A percentile compares a stretch with the other conserved stretches of the same genome.
phyloP scores from a whole-genome alignment of 2,329 filamentous ascomycete species.

The Ophiognomonia clavigignenti-juglandacearum region DNA sequence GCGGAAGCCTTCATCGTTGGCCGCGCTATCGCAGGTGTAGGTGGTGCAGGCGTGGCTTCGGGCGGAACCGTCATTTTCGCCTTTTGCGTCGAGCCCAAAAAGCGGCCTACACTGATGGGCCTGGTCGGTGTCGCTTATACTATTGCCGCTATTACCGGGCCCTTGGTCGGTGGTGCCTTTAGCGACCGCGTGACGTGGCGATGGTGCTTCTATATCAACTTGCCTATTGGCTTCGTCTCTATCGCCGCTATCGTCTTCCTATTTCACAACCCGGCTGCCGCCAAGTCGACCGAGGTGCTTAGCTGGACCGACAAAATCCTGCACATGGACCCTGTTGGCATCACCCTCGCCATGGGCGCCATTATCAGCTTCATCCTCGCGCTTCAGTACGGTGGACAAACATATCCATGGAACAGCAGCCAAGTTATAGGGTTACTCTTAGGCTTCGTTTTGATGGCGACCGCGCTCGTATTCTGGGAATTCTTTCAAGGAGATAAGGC shows the following conservation, averaged over 20 bases:
- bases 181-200: constrained; percentile 17
- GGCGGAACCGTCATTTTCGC: constrained; percentile 34
- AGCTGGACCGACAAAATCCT: no score
- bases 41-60: constrained; percentile 37
- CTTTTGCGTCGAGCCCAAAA: constrained; percentile 22
- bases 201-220: constrained; percentile 25
- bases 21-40: constrained; percentile 26
- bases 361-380: constrained; percentile 38
- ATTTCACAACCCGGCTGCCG: constrained; percentile 17
- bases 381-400: constrained; percentile 41
- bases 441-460: constrained; percentile 26
- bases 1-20: constrained; percentile 25
- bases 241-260: constrained; percentile 10
- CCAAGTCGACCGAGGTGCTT: constrained; percentile 24
- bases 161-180: constrained; percentile 13
- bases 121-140: constrained; percentile 40
- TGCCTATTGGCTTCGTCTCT: constrained; percentile 20
- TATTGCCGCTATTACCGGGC: constrained; percentile 26
- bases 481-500: constrained; percentile 30
- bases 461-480: constrained; percentile 32
- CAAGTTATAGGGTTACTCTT: constrained; percentile 31
- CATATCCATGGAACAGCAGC: constrained; percentile 32
- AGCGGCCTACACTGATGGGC: constrained; percentile 26
- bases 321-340: constrained; percentile 25
- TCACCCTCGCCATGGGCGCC: constrained; percentile 22